phyloP scores from a whole-genome alignment of 2,329 filamentous ascomycete species.

The Nemania sp. region DNA sequence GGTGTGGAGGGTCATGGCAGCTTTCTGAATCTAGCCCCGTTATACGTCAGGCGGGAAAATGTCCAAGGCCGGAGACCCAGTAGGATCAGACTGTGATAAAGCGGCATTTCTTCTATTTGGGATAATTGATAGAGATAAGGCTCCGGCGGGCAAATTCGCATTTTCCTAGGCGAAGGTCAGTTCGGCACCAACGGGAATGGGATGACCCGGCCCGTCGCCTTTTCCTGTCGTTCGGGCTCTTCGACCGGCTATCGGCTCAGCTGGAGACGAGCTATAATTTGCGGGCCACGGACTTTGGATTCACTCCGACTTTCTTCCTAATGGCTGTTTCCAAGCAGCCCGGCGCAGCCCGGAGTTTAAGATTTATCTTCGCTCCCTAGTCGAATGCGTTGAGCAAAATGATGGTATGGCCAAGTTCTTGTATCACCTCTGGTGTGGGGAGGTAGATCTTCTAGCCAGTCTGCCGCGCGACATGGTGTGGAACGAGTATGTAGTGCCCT shows the following conservation, averaged over 20 bases:
- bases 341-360: too few species aligned
- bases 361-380: conserved; percentile 7
- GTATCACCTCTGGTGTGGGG: conserved; percentile 12
- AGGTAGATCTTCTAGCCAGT: conserved; percentile 12
- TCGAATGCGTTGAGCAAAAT: conserved; percentile 8
- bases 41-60: too few species aligned
- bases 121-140: neutral
- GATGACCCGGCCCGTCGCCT: too few species aligned
- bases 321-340: conserved; percentile 19
- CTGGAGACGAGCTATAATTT: conserved; percentile 7
- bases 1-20: conserved; percentile 12
- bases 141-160: conserved; percentile 1
- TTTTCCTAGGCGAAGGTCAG: conserved; percentile 10
- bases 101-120: conserved; percentile 7
- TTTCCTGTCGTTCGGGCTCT: conserved; percentile 11
- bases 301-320: conserved; percentile 9
- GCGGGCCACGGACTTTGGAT: conserved; percentile 3
- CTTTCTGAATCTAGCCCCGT: too few species aligned
- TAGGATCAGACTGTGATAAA: neutral
- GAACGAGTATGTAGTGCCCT: conserved; percentile 18
- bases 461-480: conserved; percentile 21
- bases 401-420: conserved; percentile 10
- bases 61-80: conserved; percentile 6
- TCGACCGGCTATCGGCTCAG: conserved; percentile 10
- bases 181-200: conserved; percentile 23